A percentile compares a stretch with the other conserved stretches of the same genome.
Evolutionary conservation across 139 green algal genomes (phyloP).

Genomic region (Diplosphaera chodatii): DNA sequence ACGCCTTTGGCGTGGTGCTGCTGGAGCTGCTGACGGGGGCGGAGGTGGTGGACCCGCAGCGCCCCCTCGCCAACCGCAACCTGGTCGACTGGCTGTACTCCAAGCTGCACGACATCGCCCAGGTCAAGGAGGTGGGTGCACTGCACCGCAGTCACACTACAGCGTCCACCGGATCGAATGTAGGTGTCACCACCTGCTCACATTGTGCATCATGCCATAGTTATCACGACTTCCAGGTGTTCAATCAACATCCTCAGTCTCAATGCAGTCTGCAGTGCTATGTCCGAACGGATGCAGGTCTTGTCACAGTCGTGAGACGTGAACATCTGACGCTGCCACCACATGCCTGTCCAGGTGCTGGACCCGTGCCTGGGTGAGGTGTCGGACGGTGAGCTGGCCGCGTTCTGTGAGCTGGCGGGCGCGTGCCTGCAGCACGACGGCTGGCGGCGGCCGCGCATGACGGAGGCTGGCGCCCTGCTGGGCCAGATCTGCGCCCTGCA

Average conservation of each 20-base stretch:
- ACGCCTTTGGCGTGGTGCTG: slow-evolving; percentile 48
- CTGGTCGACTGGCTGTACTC: slow-evolving; percentile 37
- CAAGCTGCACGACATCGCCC: slow-evolving; percentile 3
- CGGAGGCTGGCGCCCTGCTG: neutral
- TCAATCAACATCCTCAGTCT: too few species aligned
- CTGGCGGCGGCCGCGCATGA: neutral
- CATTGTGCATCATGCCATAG: too few species aligned
- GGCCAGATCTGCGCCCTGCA: neutral
- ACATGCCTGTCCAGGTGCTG: neutral
- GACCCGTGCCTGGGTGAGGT: neutral
- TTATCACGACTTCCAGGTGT: too few species aligned
- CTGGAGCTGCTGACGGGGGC: slow-evolving; percentile 50
- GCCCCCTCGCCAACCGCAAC: slow-evolving; percentile 23
- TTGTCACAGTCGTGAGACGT: too few species aligned
- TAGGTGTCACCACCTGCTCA: too few species aligned
- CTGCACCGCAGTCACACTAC: too few species aligned
- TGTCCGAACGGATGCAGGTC: too few species aligned
- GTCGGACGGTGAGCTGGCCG: neutral
- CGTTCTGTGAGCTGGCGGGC: neutral
- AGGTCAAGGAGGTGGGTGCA: neutral
- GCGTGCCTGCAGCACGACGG: neutral
- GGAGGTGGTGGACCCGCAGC: slow-evolving; percentile 30
- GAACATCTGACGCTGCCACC: too few species aligned
- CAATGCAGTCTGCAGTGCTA: too few species aligned
- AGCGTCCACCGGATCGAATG: too few species aligned